These are phyloP conservation scores for Gracilaria vermiculophylla DNA, from an alignment of 23 red algal species.

Conservation along the genomic window DNA sequence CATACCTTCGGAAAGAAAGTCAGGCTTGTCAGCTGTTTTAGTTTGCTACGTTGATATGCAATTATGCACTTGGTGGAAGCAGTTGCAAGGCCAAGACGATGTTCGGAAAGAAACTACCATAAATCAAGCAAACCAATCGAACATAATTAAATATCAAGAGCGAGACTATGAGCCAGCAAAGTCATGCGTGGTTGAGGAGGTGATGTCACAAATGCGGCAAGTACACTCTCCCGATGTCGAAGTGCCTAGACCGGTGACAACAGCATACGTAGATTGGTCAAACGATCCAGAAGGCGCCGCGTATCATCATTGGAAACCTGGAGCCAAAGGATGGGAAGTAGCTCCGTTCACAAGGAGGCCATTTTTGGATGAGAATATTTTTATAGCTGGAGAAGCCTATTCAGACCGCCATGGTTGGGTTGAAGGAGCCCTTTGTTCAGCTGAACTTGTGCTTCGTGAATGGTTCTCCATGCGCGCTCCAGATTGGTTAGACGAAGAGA, in stretches of 20 bases:
- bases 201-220: background rate
- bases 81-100: background rate
- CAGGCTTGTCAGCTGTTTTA: background rate
- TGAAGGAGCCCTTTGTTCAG: conserved; percentile 22
- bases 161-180: background rate
- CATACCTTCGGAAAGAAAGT: background rate
- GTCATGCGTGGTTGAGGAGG: background rate
- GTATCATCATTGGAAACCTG: conserved; percentile 23
- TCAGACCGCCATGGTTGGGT: background rate
- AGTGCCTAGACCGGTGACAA: background rate
- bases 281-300: background rate
- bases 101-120: background rate
- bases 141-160: background rate
- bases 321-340: conserved; percentile 14
- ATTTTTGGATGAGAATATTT: conserved; percentile 20
- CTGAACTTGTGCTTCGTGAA: conserved; percentile 11
- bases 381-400: conserved; percentile 10
- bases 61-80: background rate
- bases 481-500: conserved; percentile 17
- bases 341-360: background rate
- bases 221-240: background rate
- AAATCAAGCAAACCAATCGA: background rate
- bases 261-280: conserved; percentile 12
- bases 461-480: background rate
- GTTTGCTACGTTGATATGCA: background rate